These are phyloP conservation scores for Penicillium psychrofluorescens DNA, from an alignment of 495 filamentous ascomycete species.

Conservation along the genomic window DNA sequence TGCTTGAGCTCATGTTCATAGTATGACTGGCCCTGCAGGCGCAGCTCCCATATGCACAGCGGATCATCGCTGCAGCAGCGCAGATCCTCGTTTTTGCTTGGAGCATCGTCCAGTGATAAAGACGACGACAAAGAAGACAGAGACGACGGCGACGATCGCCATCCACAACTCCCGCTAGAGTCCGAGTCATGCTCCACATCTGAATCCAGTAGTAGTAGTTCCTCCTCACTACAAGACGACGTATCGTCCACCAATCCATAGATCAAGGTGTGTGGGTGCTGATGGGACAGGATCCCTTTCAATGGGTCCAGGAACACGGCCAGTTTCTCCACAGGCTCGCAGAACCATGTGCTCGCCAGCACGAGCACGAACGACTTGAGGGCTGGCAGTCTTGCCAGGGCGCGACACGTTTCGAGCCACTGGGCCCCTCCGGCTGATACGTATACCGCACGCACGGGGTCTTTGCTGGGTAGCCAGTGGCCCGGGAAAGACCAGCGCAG, in stretches of 20 bases:
- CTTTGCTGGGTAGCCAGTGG: slow-evolving; percentile 40
- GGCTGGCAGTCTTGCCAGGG: slow-evolving; percentile 15
- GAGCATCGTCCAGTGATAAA: too few relatives aligned
- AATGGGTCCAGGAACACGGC: slow-evolving; percentile 36
- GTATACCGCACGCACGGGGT: slow-evolving; percentile 38
- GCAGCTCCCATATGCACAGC: slow-evolving; percentile 21
- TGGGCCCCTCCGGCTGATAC: slow-evolving; percentile 34
- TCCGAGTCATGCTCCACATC: slow-evolving; percentile 3
- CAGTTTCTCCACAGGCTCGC: slow-evolving; percentile 36
- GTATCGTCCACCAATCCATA: background rate
- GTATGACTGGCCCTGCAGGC: slow-evolving; percentile 31
- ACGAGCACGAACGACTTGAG: slow-evolving; percentile 32
- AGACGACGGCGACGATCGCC: background rate
- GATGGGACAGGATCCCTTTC: background rate
- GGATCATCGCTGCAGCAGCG: background rate
- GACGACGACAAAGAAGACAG: background rate
- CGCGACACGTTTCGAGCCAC: slow-evolving; percentile 35
- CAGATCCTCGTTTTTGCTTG: too few relatives aligned
- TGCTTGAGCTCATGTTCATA: slow-evolving; percentile 26
- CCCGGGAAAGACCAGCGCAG: slow-evolving; percentile 41
- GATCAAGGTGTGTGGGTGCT: too few relatives aligned
- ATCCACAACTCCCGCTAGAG: background rate
- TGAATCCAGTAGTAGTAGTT: background rate
- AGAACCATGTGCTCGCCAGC: slow-evolving; percentile 33
- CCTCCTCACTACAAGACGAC: background rate